These are phyloP conservation scores for Jacaranda mimosifolia DNA, from an alignment of 257 asterid species.

Conservation along the genomic window DNA sequence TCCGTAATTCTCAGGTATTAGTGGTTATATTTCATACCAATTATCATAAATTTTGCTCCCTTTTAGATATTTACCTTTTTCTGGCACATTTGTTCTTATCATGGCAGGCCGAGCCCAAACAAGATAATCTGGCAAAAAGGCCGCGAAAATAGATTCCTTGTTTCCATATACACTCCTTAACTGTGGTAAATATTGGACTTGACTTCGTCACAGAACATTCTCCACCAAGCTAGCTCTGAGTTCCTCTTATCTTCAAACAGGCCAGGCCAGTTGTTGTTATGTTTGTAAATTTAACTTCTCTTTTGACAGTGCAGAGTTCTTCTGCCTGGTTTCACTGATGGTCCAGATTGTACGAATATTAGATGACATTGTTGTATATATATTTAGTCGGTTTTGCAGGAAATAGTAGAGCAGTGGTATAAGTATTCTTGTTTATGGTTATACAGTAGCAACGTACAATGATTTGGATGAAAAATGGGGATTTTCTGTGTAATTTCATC, in stretches of 20 bases:
- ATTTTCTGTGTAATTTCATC: background rate
- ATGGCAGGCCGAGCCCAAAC: constrained; percentile 66
- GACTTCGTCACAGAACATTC: constrained; percentile 25
- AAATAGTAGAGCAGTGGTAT: constrained; percentile 11
- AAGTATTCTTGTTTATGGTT: background rate
- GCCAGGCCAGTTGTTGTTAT: constrained; percentile 11
- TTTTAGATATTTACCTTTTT: background rate
- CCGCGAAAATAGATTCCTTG: constrained; percentile 56
- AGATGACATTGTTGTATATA: constrained; percentile 38
- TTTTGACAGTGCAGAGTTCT: constrained; percentile 21
- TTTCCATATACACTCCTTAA: constrained; percentile 10
- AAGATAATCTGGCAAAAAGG: constrained; percentile 57
- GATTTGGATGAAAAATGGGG: background rate
- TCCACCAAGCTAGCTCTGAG: constrained; percentile 28
- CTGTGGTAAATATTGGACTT: constrained; percentile 16
- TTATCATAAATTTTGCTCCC: background rate
- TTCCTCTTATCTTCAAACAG: background rate
- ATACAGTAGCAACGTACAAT: background rate
- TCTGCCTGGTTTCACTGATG: background rate
- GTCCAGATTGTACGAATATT: constrained; percentile 31
- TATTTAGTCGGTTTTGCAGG: constrained; percentile 38
- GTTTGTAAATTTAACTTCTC: constrained; percentile 38
- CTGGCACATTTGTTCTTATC: constrained; percentile 21
- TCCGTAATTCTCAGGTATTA: background rate
- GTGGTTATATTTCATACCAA: background rate